Percentiles rank a stretch among this genome's conserved stretches.
Evolutionary conservation across 495 filamentous ascomycete species (phyloP).

Genomic region (Saxophila tyrrhenica): DNA sequence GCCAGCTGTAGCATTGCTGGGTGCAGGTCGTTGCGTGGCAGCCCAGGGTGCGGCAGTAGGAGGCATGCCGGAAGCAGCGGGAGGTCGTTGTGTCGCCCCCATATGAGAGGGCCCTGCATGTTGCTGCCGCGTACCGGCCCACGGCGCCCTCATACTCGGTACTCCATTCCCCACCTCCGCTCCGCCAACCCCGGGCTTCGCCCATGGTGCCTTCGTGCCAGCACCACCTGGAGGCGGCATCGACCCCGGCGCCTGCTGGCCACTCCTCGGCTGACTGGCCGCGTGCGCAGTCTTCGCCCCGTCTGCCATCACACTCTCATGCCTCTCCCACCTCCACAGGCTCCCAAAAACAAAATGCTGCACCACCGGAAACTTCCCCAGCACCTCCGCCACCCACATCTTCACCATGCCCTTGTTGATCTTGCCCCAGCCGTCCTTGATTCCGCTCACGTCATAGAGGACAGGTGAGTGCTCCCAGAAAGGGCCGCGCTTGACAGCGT

Average conservation of each 20-base stretch:
- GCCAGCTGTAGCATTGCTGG: too few relatives aligned
- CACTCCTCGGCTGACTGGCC: slow-evolving; percentile 39
- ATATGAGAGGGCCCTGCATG: background rate
- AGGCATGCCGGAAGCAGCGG: slow-evolving; percentile 19
- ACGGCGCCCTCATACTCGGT: slow-evolving; percentile 33
- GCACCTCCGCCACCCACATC: slow-evolving; percentile 60
- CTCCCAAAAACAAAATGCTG: slow-evolving; percentile 67
- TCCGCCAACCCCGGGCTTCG: slow-evolving; percentile 4
- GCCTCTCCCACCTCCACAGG: slow-evolving; percentile 69
- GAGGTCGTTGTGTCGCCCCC: slow-evolving; percentile 12
- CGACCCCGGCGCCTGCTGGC: background rate
- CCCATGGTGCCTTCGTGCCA: slow-evolving; percentile 27
- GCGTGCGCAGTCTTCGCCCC: slow-evolving; percentile 40
- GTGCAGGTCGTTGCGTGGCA: slow-evolving; percentile 2
- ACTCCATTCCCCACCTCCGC: background rate
- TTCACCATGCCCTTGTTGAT: slow-evolving; percentile 88
- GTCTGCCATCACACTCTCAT: slow-evolving; percentile 47
- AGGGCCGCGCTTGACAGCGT: slow-evolving; percentile 92
- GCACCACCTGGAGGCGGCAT: slow-evolving; percentile 5
- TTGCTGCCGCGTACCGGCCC: slow-evolving; percentile 25
- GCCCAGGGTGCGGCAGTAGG: slow-evolving; percentile 39
- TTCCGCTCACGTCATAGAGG: slow-evolving; percentile 86
- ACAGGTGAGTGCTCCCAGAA: slow-evolving; percentile 99
- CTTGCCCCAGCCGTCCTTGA: slow-evolving; percentile 88
- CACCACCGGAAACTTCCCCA: slow-evolving; percentile 60